Conservation (phyloP, 1,139 yeast genomes). For the Geotrichum armillariae region DNA sequence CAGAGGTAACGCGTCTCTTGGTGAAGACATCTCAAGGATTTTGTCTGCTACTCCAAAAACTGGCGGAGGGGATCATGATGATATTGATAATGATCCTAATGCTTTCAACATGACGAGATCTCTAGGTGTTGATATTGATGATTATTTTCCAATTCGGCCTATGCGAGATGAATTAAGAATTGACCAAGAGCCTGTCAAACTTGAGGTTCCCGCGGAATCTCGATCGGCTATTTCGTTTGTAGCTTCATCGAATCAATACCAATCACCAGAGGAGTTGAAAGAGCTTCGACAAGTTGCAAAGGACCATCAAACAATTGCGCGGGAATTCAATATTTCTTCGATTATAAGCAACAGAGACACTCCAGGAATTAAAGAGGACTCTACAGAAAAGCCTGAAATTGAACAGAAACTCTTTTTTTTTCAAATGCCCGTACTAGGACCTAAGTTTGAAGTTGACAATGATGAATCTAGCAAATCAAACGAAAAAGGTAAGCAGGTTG, state of each 20-base stretch:
- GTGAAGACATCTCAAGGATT: constrained; percentile 9
- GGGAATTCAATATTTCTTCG: constrained; percentile 30
- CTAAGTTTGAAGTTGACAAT: constrained; percentile 45
- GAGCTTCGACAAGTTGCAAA: constrained; percentile 31
- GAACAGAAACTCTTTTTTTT: constrained; percentile 53
- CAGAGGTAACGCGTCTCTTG: constrained; percentile 2
- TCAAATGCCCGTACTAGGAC: constrained; percentile 72
- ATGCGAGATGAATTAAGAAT: constrained; percentile 10
- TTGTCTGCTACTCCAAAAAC: constrained; percentile 1
- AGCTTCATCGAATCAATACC: constrained; percentile 19
- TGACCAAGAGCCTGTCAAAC: constrained; percentile 3
- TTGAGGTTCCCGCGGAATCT: not conserved
- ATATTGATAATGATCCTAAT: constrained; percentile 3
- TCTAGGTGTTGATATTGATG: constrained; percentile 16
- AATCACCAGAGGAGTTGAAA: constrained; percentile 29
- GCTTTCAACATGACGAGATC: constrained; percentile 22
- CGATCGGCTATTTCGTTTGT: constrained; percentile 20
- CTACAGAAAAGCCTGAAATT: constrained; percentile 26
- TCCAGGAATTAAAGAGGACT: not conserved
- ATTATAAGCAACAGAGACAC: constrained; percentile 15
- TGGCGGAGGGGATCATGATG: constrained; percentile 12
- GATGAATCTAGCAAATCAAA: constrained; percentile 12
- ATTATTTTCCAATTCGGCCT: constrained; percentile 22
- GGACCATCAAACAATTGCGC: constrained; percentile 33
- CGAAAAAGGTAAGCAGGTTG: constrained; percentile 14